These are phyloP conservation scores for Streptanthus diversifolius DNA, from an alignment of 345 rosid species.

Conservation along the genomic window DNA sequence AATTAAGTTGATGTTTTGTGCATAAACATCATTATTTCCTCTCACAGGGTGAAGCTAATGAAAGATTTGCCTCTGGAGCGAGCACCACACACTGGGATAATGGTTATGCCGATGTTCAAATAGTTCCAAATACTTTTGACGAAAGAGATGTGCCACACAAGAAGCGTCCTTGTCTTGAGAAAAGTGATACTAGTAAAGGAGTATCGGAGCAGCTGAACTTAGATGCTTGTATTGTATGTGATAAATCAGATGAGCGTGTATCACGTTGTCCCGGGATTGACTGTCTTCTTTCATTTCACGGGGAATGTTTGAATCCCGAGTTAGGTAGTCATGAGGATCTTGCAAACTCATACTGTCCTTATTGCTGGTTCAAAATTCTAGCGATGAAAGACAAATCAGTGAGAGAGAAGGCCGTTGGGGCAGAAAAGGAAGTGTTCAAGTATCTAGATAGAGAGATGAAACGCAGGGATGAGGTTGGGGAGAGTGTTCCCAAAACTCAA, in stretches of 20 bases:
- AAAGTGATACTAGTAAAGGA: neutral
- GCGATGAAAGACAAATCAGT: neutral
- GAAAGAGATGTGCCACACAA: constrained; percentile 17
- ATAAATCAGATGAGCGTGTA: neutral
- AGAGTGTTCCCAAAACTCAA: neutral
- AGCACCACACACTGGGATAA: neutral
- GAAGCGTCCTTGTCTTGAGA: constrained; percentile 23
- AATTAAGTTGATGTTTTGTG: neutral
- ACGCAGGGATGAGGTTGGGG: neutral
- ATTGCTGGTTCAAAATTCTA: constrained; percentile 23
- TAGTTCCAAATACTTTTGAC: constrained; percentile 11
- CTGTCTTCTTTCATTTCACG: constrained; percentile 23
- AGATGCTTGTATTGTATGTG: constrained; percentile 31
- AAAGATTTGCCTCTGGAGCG: constrained; percentile 2
- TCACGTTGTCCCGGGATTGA: constrained; percentile 4
- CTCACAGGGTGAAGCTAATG: constrained; percentile 26
- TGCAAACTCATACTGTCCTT: constrained; percentile 20
- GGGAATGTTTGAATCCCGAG: constrained; percentile 22
- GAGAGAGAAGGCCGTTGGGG: neutral
- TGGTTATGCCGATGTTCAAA: constrained; percentile 7
- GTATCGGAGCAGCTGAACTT: neutral
- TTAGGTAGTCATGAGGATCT: constrained; percentile 6
- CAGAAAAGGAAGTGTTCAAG: constrained; percentile 18
- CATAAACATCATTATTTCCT: neutral
- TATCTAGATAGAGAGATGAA: constrained; percentile 14